Evolutionary conservation across 192 early-diverging fungal genomes (phyloP).

Genomic region (Backusella psychrophila): DNA sequence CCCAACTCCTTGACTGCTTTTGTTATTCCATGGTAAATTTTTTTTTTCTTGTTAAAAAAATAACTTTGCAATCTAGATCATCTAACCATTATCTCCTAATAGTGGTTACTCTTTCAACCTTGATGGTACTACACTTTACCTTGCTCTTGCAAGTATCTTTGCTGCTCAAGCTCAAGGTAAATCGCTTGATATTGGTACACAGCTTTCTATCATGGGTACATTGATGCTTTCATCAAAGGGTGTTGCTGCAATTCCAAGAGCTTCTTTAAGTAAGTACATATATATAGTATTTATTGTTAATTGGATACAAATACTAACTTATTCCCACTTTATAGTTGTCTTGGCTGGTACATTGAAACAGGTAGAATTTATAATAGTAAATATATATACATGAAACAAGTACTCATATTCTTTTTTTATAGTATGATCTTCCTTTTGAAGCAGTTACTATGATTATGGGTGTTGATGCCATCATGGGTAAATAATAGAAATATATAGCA

Average conservation of each 20-base stretch:
- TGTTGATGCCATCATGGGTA: constrained; percentile 67
- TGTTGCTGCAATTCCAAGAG: constrained; percentile 59
- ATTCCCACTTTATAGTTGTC: constrained; percentile 36
- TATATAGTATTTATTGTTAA: too few relatives aligned
- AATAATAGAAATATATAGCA: too few relatives aligned
- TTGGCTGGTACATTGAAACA: constrained; percentile 49
- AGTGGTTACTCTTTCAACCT: constrained; percentile 78
- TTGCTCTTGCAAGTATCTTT: constrained; percentile 65
- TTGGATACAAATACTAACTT: too few relatives aligned
- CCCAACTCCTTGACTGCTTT: constrained; percentile 63
- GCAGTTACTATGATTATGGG: constrained; percentile 64
- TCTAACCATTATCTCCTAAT: too few relatives aligned
- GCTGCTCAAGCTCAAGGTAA: constrained; percentile 60
- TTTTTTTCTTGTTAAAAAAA: background rate
- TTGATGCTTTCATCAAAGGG: constrained; percentile 71
- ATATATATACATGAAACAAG: background rate
- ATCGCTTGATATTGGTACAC: constrained; percentile 51
- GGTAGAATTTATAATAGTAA: background rate
- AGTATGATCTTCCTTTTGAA: constrained; percentile 55
- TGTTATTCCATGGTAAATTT: constrained; percentile 48
- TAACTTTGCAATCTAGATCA: background rate
- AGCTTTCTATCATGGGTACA: constrained; percentile 64
- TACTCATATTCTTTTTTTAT: background rate
- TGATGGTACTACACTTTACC: constrained; percentile 74
- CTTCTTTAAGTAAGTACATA: constrained; percentile 36